Evolutionary conservation across 2,329 filamentous ascomycete species (phyloP).

Genomic region (Arthrobotrys musiformis): DNA sequence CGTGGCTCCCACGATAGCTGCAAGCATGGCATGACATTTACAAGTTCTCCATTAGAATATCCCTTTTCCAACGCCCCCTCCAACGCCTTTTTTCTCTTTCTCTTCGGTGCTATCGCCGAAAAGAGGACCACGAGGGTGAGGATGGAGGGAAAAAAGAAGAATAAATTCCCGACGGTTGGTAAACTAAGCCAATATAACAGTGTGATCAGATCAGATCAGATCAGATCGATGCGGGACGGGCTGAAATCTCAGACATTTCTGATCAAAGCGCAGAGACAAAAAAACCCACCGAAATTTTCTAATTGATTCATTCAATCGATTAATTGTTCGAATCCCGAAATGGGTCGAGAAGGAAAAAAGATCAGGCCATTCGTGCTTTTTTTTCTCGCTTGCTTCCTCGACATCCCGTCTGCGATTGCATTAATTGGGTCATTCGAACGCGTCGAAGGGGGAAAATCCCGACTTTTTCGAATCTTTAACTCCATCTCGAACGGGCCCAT

Average conservation of each 20-base stretch:
- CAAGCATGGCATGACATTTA: conserved; percentile 36
- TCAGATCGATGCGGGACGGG: conserved; percentile 19
- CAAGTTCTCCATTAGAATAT: neutral
- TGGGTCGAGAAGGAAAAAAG: neutral
- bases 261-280: conserved; percentile 49
- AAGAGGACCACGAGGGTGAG: neutral
- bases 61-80: neutral
- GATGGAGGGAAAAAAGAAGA: neutral
- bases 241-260: conserved; percentile 31
- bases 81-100: neutral
- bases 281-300: too few relatives aligned
- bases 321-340: too few relatives aligned
- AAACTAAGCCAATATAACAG: neutral
- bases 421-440: neutral
- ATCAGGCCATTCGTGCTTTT: conserved; percentile 39
- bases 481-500: conserved; percentile 11
- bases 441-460: neutral
- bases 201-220: conserved; percentile 30
- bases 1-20: conserved; percentile 26
- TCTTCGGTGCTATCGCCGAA: neutral
- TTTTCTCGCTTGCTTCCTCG: neutral
- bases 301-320: too few relatives aligned
- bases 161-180: conserved; percentile 14
- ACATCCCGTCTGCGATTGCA: too few relatives aligned
- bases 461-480: conserved; percentile 13